Evolutionary conservation across 2,329 filamentous ascomycete species (phyloP).

Genomic region (Hansfordia pulvinata): DNA sequence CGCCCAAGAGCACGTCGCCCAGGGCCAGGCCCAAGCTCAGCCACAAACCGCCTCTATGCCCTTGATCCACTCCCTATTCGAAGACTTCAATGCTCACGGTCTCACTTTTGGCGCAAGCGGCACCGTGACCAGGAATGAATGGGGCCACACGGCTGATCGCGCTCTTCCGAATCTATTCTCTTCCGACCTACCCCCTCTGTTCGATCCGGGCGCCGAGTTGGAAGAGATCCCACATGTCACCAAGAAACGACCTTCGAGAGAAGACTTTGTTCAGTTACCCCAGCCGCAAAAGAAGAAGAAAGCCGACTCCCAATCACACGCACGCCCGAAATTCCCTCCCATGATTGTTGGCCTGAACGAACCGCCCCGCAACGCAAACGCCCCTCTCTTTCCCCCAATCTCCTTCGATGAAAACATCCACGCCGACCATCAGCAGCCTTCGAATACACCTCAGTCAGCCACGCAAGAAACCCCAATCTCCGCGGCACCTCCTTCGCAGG

Average conservation of each 20-base stretch:
- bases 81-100: no score
- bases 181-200: constrained; percentile 29
- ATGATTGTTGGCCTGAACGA: constrained; percentile 53
- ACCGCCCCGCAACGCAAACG: constrained; percentile 40
- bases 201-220: constrained; percentile 27
- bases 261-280: constrained; percentile 50
- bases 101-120: no score
- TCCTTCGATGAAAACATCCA: constrained; percentile 40
- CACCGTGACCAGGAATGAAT: constrained; percentile 11
- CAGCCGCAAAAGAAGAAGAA: constrained; percentile 53
- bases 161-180: constrained; percentile 20
- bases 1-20: no score
- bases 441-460: constrained; percentile 26
- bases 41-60: no score
- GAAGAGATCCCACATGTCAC: constrained; percentile 29
- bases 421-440: constrained; percentile 24
- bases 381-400: constrained; percentile 49
- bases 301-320: constrained; percentile 36
- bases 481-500: constrained; percentile 5
- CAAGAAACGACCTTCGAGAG: constrained; percentile 45
- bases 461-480: no score
- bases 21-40: constrained; percentile 1
- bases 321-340: constrained; percentile 43
- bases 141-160: constrained; percentile 10
- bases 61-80: no score